Percentiles rank a stretch among this genome's conserved stretches.
phyloP scores from a whole-genome alignment of 108 stramenopile species.

The Skeletonema marinoi region DNA sequence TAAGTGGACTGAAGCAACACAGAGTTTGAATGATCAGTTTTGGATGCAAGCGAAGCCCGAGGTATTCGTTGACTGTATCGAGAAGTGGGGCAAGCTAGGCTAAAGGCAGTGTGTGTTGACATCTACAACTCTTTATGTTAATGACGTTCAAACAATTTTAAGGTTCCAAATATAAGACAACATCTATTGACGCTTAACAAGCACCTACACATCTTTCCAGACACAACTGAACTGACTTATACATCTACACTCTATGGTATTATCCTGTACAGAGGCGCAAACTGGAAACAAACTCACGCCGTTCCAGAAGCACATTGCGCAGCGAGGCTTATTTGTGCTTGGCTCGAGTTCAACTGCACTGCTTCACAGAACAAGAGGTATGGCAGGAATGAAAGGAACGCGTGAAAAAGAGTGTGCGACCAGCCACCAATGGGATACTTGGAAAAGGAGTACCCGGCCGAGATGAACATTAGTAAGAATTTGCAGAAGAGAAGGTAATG shows the following conservation, averaged over 20 bases:
- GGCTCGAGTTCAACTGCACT: conserved; percentile 17
- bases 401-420: conserved; percentile 77
- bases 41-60: conserved; percentile 69
- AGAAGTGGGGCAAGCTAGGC: conserved; percentile 58
- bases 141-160: not conserved
- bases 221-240: too few relatives aligned
- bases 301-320: conserved; percentile 28
- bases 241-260: too few relatives aligned
- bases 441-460: conserved; percentile 37
- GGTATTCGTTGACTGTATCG: conserved; percentile 73
- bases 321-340: conserved; percentile 27
- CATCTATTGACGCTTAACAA: not conserved
- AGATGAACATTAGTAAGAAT: conserved; percentile 30
- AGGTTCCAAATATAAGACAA: not conserved
- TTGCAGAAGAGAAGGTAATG: conserved; percentile 18
- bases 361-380: conserved; percentile 33
- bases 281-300: conserved; percentile 1
- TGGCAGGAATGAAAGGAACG: conserved; percentile 52
- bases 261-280: too few relatives aligned
- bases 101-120: not conserved
- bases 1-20: conserved; percentile 69
- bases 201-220: too few relatives aligned
- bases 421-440: conserved; percentile 81
- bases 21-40: conserved; percentile 56
- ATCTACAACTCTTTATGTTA: not conserved